These are phyloP conservation scores for Globisporangium takayamanum DNA, from an alignment of 352 stramenopile genomes.

Conservation along the genomic window DNA sequence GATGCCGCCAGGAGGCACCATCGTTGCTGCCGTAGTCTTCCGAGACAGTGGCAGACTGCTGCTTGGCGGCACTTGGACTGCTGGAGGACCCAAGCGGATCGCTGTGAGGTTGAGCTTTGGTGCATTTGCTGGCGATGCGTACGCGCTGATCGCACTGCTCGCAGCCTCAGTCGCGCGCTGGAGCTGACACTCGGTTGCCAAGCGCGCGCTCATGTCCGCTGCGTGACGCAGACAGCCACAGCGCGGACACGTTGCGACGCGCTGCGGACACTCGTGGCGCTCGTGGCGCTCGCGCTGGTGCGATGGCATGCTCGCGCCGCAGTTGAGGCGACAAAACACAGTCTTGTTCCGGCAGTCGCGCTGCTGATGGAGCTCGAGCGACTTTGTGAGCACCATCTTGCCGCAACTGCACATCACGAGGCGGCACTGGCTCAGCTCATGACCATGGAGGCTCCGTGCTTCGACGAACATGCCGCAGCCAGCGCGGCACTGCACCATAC, in stretches of 20 bases:
- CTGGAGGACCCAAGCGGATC: constrained; percentile 12
- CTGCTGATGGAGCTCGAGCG: constrained; percentile 44
- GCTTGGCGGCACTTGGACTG: constrained; percentile 1
- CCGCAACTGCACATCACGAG: constrained; percentile 56
- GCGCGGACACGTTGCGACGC: constrained; percentile 28
- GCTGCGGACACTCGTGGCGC: constrained; percentile 36
- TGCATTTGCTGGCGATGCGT: constrained; percentile 10
- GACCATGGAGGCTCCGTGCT: constrained; percentile 41
- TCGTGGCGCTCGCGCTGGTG: constrained; percentile 44
- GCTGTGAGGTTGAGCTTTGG: constrained; percentile 16
- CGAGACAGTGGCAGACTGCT: neutral
- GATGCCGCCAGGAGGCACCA: constrained; percentile 1
- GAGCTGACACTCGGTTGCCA: constrained; percentile 33
- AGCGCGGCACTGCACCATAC: constrained; percentile 39
- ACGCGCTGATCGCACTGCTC: constrained; percentile 19
- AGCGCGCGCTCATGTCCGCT: constrained; percentile 31
- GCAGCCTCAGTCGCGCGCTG: constrained; percentile 22
- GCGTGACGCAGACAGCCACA: constrained; percentile 37
- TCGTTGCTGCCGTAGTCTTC: constrained; percentile 4
- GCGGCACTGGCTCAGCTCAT: constrained; percentile 65
- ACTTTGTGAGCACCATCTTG: constrained; percentile 59
- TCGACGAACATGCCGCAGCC: constrained; percentile 46
- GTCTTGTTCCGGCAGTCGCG: constrained; percentile 40
- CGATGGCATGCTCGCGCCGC: constrained; percentile 23
- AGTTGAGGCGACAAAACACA: constrained; percentile 35